Conservation (phyloP, 352 stramenopile species). For the Pythium brachiatum region DNA sequence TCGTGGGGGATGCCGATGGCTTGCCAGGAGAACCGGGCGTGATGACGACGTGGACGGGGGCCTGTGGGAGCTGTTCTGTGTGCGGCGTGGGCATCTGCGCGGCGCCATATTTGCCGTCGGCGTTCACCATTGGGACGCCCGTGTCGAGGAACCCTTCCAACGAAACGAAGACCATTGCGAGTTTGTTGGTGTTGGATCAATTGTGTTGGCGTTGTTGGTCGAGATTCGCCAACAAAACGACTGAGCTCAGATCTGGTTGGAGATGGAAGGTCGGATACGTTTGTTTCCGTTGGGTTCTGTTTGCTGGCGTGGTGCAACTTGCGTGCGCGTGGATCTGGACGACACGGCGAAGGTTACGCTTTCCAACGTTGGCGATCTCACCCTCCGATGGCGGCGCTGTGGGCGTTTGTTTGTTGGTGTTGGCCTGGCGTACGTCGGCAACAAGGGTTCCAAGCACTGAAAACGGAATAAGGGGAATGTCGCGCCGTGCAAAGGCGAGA, state of each 20-base stretch:
- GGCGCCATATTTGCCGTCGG: constrained; percentile 7
- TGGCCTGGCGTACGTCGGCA: background rate
- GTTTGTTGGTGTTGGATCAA: constrained; percentile 2
- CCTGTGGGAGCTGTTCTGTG: constrained; percentile 18
- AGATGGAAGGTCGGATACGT: background rate
- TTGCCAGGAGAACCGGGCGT: constrained; percentile 65
- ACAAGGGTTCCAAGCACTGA: constrained; percentile 2
- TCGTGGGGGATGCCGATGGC: background rate
- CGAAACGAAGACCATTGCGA: constrained; percentile 77
- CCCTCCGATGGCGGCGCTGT: background rate
- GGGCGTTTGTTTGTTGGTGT: constrained; percentile 2
- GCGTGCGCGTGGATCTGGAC: background rate
- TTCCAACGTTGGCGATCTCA: background rate
- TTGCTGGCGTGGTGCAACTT: background rate
- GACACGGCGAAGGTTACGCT: background rate
- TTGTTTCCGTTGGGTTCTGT: constrained; percentile 1
- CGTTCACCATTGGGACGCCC: constrained; percentile 26
- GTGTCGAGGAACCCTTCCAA: constrained; percentile 58
- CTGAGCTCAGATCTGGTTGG: background rate
- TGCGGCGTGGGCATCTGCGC: constrained; percentile 6
- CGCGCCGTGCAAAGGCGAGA: constrained; percentile 21
- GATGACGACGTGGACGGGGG: constrained; percentile 53
- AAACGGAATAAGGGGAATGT: constrained; percentile 12
- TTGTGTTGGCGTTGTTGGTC: constrained; percentile 3
- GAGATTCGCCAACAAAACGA: background rate